These are phyloP conservation scores for Pleurozium schreberi DNA, from an alignment of 225 moss, liverwort and hornwort genomes.

Conservation along the genomic window DNA sequence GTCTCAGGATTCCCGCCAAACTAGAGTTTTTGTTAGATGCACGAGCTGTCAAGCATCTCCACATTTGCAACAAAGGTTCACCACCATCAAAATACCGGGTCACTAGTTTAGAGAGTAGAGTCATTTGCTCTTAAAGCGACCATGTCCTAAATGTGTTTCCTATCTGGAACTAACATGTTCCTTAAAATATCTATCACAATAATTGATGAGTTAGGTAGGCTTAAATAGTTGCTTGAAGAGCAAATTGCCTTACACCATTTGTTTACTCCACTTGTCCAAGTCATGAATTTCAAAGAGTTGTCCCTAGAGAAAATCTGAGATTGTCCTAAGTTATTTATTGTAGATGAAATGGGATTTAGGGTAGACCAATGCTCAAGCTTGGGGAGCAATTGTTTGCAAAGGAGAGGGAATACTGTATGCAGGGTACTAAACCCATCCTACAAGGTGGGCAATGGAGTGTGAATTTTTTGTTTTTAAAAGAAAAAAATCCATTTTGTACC, in stretches of 20 bases:
- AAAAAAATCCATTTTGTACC: no score
- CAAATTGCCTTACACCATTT: not conserved
- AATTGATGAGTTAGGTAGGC: no score
- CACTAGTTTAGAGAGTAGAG: not conserved
- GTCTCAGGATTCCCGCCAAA: not conserved
- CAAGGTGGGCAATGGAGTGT: no score
- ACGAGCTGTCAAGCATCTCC: not conserved
- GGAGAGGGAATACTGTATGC: not conserved
- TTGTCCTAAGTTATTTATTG: fast-evolving
- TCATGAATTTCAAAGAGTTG: not conserved
- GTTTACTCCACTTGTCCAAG: no score
- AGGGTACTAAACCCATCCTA: no score
- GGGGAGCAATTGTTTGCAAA: not conserved
- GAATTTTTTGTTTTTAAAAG: no score
- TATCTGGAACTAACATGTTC: not conserved
- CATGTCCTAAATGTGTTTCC: not conserved
- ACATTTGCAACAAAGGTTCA: not conserved
- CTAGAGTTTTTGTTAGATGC: not conserved
- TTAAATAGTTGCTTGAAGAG: no score
- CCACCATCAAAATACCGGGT: fast-evolving
- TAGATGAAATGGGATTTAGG: not conserved
- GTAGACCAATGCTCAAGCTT: not conserved
- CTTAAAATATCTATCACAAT: not conserved
- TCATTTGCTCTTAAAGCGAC: no score
- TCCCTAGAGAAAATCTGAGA: not conserved